Percentiles rank a stretch among this genome's conserved stretches.
Evolutionary conservation across 2,329 filamentous ascomycete genomes (phyloP).

Genomic region (Fusarium circinatum): DNA sequence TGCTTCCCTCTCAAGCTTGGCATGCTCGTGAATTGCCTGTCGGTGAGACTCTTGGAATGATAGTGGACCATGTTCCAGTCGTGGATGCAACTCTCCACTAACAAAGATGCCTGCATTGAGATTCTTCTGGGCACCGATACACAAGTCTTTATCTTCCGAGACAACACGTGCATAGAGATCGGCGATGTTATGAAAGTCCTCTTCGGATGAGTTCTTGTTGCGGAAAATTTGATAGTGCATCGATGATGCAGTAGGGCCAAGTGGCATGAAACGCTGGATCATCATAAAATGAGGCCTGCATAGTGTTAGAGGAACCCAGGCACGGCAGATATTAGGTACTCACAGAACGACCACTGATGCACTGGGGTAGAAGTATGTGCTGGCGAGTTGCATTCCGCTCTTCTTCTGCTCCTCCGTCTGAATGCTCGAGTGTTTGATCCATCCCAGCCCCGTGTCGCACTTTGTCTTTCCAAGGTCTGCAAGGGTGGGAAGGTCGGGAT

Average conservation of each 20-base stretch:
- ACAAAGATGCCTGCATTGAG: constrained; percentile 23
- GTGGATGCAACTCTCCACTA: constrained; percentile 27
- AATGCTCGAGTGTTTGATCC: constrained; percentile 27
- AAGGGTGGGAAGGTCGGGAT: constrained; percentile 27
- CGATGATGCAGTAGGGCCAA: constrained; percentile 1
- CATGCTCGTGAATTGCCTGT: constrained; percentile 22
- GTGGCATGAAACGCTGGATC: constrained; percentile 29
- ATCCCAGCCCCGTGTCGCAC: constrained; percentile 19
- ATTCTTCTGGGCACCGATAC: constrained; percentile 17
- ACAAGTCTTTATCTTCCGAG: constrained; percentile 29
- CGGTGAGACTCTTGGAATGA: constrained; percentile 29
- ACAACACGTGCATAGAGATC: constrained; percentile 24
- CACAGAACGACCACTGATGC: constrained; percentile 28
- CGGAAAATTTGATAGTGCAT: constrained; percentile 32
- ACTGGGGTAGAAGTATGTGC: constrained; percentile 34
- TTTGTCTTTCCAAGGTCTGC: constrained; percentile 29
- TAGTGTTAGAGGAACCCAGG: background rate
- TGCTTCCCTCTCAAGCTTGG: constrained; percentile 16
- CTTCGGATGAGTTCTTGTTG: constrained; percentile 18
- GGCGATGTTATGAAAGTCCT: constrained; percentile 3
- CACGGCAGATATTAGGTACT: background rate
- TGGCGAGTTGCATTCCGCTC: constrained; percentile 21
- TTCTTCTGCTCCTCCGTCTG: constrained; percentile 28
- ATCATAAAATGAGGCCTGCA: constrained; percentile 30
- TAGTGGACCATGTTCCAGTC: constrained; percentile 26